phyloP scores from a whole-genome alignment of 495 filamentous ascomycete species.

The Xylaria longipes region DNA sequence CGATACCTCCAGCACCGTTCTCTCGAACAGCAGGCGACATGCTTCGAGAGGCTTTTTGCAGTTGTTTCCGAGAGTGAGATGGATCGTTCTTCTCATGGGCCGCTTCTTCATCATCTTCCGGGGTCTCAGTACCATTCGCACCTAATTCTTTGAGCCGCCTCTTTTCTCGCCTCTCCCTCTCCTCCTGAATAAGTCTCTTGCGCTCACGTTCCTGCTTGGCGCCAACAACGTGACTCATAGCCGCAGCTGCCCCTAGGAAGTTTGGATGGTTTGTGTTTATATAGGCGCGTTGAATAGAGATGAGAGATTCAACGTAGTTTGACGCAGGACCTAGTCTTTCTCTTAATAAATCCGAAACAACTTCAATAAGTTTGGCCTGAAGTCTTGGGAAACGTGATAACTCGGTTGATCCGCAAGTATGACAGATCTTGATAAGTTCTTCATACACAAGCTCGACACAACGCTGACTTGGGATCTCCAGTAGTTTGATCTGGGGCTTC shows the following conservation, averaged over 20 bases:
- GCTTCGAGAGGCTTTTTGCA: slow-evolving; percentile 69
- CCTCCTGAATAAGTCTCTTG: slow-evolving; percentile 78
- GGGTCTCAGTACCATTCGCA: slow-evolving; percentile 74
- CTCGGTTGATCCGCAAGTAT: slow-evolving; percentile 96
- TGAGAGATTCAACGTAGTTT: slow-evolving; percentile 91
- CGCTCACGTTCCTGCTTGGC: slow-evolving; percentile 93
- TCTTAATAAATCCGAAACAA: slow-evolving; percentile 93
- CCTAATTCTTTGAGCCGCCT: slow-evolving; percentile 81
- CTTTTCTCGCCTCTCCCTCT: slow-evolving; percentile 82
- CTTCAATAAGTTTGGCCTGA: slow-evolving; percentile 96
- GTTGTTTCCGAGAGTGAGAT: slow-evolving; percentile 45
- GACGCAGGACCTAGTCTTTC: slow-evolving; percentile 90
- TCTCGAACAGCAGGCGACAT: slow-evolving; percentile 82
- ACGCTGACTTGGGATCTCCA: slow-evolving; percentile 93
- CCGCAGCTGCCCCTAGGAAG: slow-evolving; percentile 95
- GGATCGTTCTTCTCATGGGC: slow-evolving; percentile 63
- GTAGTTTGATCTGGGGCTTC: slow-evolving; percentile 96
- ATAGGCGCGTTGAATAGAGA: slow-evolving; percentile 96
- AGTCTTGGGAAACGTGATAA: slow-evolving; percentile 89
- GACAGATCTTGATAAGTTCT: slow-evolving; percentile 98
- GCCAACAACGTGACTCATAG: slow-evolving; percentile 94
- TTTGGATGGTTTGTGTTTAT: slow-evolving; percentile 99
- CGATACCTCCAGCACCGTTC: slow-evolving; percentile 62
- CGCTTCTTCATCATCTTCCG: slow-evolving; percentile 77
- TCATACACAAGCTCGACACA: slow-evolving; percentile 99